phyloP scores from a whole-genome alignment of 2,329 filamentous ascomycete genomes.

The Xylariomycetidae sp. region DNA sequence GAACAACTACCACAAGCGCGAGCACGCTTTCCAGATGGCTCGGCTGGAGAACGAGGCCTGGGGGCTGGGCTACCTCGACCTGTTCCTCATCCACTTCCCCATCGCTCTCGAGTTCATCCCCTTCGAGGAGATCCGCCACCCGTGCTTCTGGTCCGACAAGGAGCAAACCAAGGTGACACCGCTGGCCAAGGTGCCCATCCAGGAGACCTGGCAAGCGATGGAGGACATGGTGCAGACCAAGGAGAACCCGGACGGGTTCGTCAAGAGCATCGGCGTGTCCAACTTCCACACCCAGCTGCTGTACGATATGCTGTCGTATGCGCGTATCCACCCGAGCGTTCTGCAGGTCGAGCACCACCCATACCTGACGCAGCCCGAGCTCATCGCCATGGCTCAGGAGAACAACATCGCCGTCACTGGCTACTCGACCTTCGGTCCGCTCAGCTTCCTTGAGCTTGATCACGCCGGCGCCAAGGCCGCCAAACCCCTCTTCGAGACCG shows the following conservation, averaged over 20 bases:
- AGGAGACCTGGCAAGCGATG: slow-evolving; percentile 78
- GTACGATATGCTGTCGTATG: slow-evolving; percentile 74
- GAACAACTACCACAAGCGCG: slow-evolving; percentile 56
- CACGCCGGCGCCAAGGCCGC: slow-evolving; percentile 18
- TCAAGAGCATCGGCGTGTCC: slow-evolving; percentile 70
- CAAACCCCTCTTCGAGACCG: slow-evolving; percentile 26
- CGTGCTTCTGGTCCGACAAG: slow-evolving; percentile 35
- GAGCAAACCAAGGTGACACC: slow-evolving; percentile 39
- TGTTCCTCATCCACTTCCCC: slow-evolving; percentile 63
- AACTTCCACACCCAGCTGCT: slow-evolving; percentile 76
- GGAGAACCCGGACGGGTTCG: slow-evolving; percentile 51
- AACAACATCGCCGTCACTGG: slow-evolving; percentile 54
- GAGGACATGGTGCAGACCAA: slow-evolving; percentile 62
- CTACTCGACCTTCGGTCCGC: slow-evolving; percentile 59
- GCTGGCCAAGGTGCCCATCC: slow-evolving; percentile 60
- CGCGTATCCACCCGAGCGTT: slow-evolving; percentile 65
- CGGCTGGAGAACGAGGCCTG: slow-evolving; percentile 56
- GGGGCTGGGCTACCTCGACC: slow-evolving; percentile 60
- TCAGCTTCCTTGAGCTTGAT: slow-evolving; percentile 30
- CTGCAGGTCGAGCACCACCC: slow-evolving; percentile 89
- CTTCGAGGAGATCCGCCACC: slow-evolving; percentile 33
- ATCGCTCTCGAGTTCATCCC: slow-evolving; percentile 38
- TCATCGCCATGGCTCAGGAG: slow-evolving; percentile 50
- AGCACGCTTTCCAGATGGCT: slow-evolving; percentile 57
- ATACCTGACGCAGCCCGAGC: slow-evolving; percentile 54